Base-by-base conservation (phyloP, 2,329 filamentous ascomycete species). In the Malbranchea cinnamomea region DNA sequence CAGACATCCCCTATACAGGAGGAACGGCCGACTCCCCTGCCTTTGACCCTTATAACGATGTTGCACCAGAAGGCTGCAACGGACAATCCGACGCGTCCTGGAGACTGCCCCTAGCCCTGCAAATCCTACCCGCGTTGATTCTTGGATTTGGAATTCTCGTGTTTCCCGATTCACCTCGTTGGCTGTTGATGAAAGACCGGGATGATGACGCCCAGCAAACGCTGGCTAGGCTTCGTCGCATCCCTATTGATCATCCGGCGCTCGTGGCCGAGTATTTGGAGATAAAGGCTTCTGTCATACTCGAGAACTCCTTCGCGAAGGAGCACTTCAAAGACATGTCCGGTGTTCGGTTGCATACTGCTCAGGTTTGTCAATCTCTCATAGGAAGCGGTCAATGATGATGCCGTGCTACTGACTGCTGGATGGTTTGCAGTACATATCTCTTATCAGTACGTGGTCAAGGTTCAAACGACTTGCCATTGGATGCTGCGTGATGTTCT, bases 121-220 rank as follows among this genome's bases (percentile, higher is more conserved):
- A 67, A 32, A 55, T 66, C 10, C 33, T 51, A 6, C 56, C 56
- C 0, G 56, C 56, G 1, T 26, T 58, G 1, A 40, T 51, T 10
- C 40, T 61, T 2, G 50, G 56, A 3, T 34, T 52, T 2, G 55
- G 56, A 6, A 57, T 60, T 41, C 17, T 53, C 4, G 66, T 68
- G 44, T 57, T 70, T 36, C 69, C 69, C 0, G 68, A 63, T 32
- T 69, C 67, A 1, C 68, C 68, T 0, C 57, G 68, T 14, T 72
- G 67, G 57, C 53, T 71, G 2, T 52, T 59, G 6, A 59, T 57
- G 39, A 54, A 59, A 30, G 59, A 59, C 20, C 56, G 60, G 4
- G 56, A 69, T 28, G 52, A 63, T 3, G 66, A 70, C 10, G 59
- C 60, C 0, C 47, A 69, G 5, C 35, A 45, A 7, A 56, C 54